These are phyloP conservation scores for Blepharisma stoltei DNA, from an alignment of 73 alveolate genomes.

Conservation along the genomic window DNA sequence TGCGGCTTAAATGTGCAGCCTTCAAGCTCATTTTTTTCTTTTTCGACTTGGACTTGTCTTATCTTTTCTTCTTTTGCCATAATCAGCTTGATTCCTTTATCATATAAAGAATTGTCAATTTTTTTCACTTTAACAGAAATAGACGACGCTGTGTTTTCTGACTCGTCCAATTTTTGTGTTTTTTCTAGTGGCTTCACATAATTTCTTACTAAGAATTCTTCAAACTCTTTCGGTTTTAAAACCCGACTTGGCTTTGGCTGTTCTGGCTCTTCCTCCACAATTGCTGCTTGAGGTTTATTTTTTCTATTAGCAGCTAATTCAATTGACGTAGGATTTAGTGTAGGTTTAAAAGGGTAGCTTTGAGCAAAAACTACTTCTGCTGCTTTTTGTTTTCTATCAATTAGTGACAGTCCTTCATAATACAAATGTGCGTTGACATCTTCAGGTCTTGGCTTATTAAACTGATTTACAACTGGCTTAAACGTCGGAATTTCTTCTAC, in stretches of 20 bases:
- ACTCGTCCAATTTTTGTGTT: not conserved
- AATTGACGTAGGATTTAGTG: not conserved
- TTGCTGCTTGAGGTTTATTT: not conserved
- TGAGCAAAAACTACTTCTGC: not conserved
- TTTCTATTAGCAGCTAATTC: not conserved
- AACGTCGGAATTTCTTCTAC: conserved; percentile 3
- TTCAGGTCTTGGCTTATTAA: conserved; percentile 20
- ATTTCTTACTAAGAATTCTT: not conserved
- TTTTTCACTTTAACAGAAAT: not conserved
- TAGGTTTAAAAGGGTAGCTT: not conserved
- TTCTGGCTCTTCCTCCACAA: not conserved
- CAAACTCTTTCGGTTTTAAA: conserved; percentile 20
- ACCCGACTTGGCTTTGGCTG: conserved; percentile 12
- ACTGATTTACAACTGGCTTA: not conserved
- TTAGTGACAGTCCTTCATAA: conserved; percentile 8
- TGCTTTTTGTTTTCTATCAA: conserved; percentile 19
- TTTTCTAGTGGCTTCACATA: not conserved
- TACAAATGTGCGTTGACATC: conserved; percentile 7
- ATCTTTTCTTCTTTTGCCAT: conserved; percentile 15
- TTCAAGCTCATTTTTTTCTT: not conserved
- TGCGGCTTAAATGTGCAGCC: conserved; percentile 27
- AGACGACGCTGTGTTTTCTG: not conserved
- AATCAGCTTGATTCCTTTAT: conserved; percentile 13
- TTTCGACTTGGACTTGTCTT: not conserved
- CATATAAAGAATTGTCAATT: not conserved